Evolutionary conservation across 176 grass and related monocot genomes (phyloP).

Genomic region (Stipa capillata): DNA sequence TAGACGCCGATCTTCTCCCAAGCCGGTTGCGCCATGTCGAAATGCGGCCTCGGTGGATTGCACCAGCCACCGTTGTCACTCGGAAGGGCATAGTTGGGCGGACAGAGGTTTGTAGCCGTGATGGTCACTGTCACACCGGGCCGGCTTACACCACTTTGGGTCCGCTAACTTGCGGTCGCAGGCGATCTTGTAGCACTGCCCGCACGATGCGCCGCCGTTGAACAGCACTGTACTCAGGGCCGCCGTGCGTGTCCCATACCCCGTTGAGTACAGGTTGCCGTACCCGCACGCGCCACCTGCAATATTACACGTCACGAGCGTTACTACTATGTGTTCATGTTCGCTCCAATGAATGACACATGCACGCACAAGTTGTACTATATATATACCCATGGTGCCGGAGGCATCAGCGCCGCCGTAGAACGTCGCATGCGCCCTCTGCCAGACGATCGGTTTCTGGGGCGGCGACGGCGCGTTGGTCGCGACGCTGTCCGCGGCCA

Average conservation of each 20-base stretch:
- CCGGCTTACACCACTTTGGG: constrained; percentile 3
- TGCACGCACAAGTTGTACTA: no score
- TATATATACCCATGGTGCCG: constrained; percentile 43
- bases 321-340: no score
- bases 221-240: constrained; percentile 50
- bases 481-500: neutral
- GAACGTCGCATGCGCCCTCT: constrained; percentile 32
- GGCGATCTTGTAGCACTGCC: constrained; percentile 41
- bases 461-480: neutral
- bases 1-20: constrained; percentile 52
- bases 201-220: constrained; percentile 24
- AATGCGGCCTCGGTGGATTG: constrained; percentile 26
- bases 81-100: constrained; percentile 2
- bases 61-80: constrained; percentile 35
- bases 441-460: neutral
- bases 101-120: constrained; percentile 39
- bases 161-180: constrained; percentile 27
- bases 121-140: constrained; percentile 5
- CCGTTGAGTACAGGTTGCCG: constrained; percentile 19
- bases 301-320: neutral
- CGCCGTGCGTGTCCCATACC: constrained; percentile 38
- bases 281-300: constrained; percentile 58
- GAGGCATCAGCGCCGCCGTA: constrained; percentile 38
- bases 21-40: constrained; percentile 46
- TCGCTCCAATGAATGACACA: no score